Evolutionary conservation across 2,329 filamentous ascomycete species (phyloP).

Genomic region (Ceratocystis harringtonii): DNA sequence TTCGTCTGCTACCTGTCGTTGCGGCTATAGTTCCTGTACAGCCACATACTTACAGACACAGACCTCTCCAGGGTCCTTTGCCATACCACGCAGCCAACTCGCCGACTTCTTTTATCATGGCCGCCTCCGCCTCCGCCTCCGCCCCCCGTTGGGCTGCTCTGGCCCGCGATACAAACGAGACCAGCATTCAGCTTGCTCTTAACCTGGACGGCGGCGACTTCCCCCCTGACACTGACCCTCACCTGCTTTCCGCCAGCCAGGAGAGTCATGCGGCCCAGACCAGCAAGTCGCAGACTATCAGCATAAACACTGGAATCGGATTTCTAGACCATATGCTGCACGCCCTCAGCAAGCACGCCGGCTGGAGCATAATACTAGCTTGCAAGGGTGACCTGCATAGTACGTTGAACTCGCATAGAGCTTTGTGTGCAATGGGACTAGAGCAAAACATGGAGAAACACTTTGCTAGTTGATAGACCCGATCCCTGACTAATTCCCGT

Average conservation of each 20-base stretch:
- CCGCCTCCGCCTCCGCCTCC: constrained; percentile 1
- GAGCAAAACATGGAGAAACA: not conserved
- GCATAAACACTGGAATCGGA: constrained; percentile 82
- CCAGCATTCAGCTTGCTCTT: constrained; percentile 83
- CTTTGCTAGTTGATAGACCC: not conserved
- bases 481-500: not conserved
- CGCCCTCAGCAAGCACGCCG: constrained; percentile 85
- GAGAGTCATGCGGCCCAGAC: constrained; percentile 69
- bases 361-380: constrained; percentile 74
- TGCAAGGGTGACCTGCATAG: constrained; percentile 86
- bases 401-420: constrained; percentile 29
- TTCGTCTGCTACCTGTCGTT: not conserved
- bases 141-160: constrained; percentile 55
- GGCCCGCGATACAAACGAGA: constrained; percentile 91
- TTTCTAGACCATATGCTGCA: constrained; percentile 99
- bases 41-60: not conserved
- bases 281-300: constrained; percentile 72
- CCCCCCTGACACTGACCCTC: constrained; percentile 46
- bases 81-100: not conserved
- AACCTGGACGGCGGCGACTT: constrained; percentile 84
- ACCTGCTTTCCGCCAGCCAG: constrained; percentile 30
- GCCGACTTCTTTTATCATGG: not conserved
- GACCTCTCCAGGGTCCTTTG: not conserved
- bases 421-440: not conserved
- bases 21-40: not conserved